phyloP scores from a whole-genome alignment of 2,329 filamentous ascomycete species.

The Magnaporthiopsis incrustans region DNA sequence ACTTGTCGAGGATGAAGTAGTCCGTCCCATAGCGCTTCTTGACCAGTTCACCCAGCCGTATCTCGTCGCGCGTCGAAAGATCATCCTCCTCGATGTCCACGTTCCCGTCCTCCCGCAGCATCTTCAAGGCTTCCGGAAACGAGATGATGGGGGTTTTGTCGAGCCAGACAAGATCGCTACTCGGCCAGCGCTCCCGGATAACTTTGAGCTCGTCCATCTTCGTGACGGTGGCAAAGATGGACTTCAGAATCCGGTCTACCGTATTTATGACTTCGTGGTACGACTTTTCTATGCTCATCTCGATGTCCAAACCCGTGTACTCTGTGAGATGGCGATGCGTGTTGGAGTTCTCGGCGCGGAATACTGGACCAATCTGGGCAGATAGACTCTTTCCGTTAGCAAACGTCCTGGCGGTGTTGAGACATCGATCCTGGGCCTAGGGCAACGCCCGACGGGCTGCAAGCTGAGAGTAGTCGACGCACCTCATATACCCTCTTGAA shows the following conservation, averaged over 20 bases:
- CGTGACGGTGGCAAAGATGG: constrained; percentile 59
- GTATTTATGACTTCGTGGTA: constrained; percentile 80
- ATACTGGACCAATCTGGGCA: constrained; percentile 64
- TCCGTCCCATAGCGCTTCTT: constrained; percentile 83
- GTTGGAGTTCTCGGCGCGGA: constrained; percentile 92
- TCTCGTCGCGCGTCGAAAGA: constrained; percentile 77
- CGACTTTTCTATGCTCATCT: constrained; percentile 84
- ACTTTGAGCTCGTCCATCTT: constrained; percentile 59
- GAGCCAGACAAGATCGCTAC: constrained; percentile 77
- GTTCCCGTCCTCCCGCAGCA: constrained; percentile 76
- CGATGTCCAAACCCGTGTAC: constrained; percentile 85
- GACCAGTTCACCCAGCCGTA: constrained; percentile 73
- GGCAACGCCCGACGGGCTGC: no score
- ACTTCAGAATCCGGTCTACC: constrained; percentile 69
- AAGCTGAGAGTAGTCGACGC: not conserved
- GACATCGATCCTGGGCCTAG: no score
- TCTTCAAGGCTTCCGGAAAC: constrained; percentile 70
- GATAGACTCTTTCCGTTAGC: constrained; percentile 1
- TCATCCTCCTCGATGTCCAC: constrained; percentile 66
- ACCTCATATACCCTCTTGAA: constrained; percentile 79
- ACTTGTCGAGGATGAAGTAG: constrained; percentile 92
- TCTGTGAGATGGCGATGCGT: constrained; percentile 91
- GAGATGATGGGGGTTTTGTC: constrained; percentile 76
- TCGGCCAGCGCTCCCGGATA: constrained; percentile 77
- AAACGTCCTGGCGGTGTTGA: not conserved